Percentiles rank a stretch among this genome's conserved stretches.
Conservation (phyloP, 129 eudicot genomes). For the Lonicera japonica region DNA sequence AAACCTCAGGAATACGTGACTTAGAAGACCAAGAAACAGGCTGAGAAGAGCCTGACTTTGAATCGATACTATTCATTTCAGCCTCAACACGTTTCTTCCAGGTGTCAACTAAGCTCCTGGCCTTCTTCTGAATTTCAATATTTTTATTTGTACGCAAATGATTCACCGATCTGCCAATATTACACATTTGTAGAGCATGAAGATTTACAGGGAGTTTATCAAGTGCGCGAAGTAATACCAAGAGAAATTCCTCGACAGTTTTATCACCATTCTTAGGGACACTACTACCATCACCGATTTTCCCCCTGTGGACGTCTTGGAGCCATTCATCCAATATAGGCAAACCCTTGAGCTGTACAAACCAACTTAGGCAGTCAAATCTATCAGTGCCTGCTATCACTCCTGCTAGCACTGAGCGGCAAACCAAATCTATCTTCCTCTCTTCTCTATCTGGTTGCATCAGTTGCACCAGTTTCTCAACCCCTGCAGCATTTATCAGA, state of each 20-base stretch:
- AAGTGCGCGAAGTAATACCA: constrained; percentile 64
- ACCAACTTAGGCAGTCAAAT: constrained; percentile 46
- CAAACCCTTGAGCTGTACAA: constrained; percentile 59
- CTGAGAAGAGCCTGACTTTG: constrained; percentile 37
- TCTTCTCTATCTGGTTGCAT: constrained; percentile 48
- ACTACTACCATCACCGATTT: constrained; percentile 55
- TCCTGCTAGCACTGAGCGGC: constrained; percentile 35
- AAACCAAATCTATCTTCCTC: constrained; percentile 40
- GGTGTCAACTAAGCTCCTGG: constrained; percentile 55
- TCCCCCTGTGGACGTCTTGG: constrained; percentile 62
- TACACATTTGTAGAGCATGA: constrained; percentile 47
- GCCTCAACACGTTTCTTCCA: constrained; percentile 68
- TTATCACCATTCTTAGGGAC: constrained; percentile 40
- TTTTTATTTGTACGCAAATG: constrained; percentile 64
- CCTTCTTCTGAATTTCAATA: constrained; percentile 67
- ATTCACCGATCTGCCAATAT: constrained; percentile 68
- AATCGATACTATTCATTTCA: constrained; percentile 47
- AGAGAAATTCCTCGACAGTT: constrained; percentile 50
- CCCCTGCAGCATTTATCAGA: constrained; percentile 39
- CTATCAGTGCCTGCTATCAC: constrained; percentile 52
- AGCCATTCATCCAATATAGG: constrained; percentile 57
- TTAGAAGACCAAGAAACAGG: constrained; percentile 41
- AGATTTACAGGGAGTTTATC: constrained; percentile 83
- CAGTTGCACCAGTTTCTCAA: constrained; percentile 49
- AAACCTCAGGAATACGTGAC: constrained; percentile 25